Evolutionary conservation across 108 stramenopile genomes (phyloP), one percentile per base, ranked within the genome.

Genomic region (Pseudonitzschia multistriata): DNA sequence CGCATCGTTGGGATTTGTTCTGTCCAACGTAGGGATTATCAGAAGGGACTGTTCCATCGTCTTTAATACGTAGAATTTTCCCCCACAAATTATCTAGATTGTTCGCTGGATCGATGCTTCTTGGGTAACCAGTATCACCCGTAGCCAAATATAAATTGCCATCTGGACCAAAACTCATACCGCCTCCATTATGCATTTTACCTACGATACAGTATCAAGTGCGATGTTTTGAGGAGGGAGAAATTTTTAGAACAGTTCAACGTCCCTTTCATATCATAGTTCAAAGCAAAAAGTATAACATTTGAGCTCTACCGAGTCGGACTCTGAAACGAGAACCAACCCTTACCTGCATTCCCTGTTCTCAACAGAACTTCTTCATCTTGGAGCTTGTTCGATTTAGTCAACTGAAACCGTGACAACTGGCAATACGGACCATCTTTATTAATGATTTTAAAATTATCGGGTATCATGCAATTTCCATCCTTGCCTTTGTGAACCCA

Each of bases 131-230:
- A 0, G 56, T 40, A 45, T 74, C 67, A 14, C 74, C 74, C 52
- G 55, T 65, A 11, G 72, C 45, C 27, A 78, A 31, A 22, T 68
- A 78, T 42, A 78, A 49, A 31, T 62, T 45, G 10, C 77, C 77
- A 68, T 78, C 77, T 5, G 72, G 60, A 14, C 77, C 77, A 61
- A 73, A 78, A 30, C 14, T 24, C 25, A 78, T 68, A 47, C 57
- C 55, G 10, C 77, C 77, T 24, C 66, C 66, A 56, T 78, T 78
- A 42, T 78, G 77, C 30, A 53, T 39, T 33, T 78, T 36, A 0
- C 54, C 54, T 55, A 27, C 1, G 13, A 45, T 1, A 45, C 8
- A 45, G 2, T 17, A 45, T 45, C 1, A 13, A 45, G n/a, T n/a
- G n/a, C n/a, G n/a, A n/a, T n/a, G n/a, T n/a, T 45, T 17, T 17